Conservation (phyloP, 805 yeast species). For the Wickerhamia fluorescens region DNA sequence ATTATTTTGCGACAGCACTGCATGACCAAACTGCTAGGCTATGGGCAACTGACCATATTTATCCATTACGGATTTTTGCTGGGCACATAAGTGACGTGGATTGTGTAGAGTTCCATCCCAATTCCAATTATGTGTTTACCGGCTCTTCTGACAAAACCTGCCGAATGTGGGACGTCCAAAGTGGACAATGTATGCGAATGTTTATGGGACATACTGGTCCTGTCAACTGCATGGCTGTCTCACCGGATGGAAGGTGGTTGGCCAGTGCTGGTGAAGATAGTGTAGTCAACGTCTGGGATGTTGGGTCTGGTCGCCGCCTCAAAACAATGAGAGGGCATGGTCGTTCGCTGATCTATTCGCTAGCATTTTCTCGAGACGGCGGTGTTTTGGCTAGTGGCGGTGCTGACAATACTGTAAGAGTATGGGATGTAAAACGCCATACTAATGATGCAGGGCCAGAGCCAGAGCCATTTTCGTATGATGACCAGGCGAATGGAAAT, state of each 20-base stretch:
- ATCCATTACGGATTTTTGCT: slow-evolving; percentile 92
- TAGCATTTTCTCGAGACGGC: slow-evolving; percentile 82
- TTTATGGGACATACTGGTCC: slow-evolving; percentile 93
- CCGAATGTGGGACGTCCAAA: slow-evolving; percentile 94
- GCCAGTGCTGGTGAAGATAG: slow-evolving; percentile 95
- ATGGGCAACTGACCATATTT: slow-evolving; percentile 98
- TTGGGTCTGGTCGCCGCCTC: slow-evolving; percentile 80
- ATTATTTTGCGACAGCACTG: slow-evolving; percentile 96
- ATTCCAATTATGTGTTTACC: slow-evolving; percentile 87
- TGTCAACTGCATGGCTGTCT: slow-evolving; percentile 74
- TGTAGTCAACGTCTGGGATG: slow-evolving; percentile 86
- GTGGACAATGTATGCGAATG: slow-evolving; percentile 84
- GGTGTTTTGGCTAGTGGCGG: slow-evolving; percentile 86
- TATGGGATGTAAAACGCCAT: slow-evolving; percentile 90
- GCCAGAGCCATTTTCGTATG: slow-evolving; percentile 56
- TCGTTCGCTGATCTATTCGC: slow-evolving; percentile 72
- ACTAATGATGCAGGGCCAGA: slow-evolving; percentile 73
- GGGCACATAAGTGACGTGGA: slow-evolving; percentile 97
- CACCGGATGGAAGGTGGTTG: slow-evolving; percentile 96
- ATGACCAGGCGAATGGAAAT: slow-evolving; percentile 5
- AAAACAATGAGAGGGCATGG: slow-evolving; percentile 97
- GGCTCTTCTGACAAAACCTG: slow-evolving; percentile 95
- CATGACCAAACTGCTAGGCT: slow-evolving; percentile 96
- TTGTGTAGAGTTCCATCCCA: slow-evolving; percentile 91
- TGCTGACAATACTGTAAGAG: slow-evolving; percentile 86